Percentiles rank a stretch among this genome's conserved stretches.
Evolutionary conservation across 2,329 filamentous ascomycete genomes (phyloP).

Genomic region (Paecilomyces niveus): DNA sequence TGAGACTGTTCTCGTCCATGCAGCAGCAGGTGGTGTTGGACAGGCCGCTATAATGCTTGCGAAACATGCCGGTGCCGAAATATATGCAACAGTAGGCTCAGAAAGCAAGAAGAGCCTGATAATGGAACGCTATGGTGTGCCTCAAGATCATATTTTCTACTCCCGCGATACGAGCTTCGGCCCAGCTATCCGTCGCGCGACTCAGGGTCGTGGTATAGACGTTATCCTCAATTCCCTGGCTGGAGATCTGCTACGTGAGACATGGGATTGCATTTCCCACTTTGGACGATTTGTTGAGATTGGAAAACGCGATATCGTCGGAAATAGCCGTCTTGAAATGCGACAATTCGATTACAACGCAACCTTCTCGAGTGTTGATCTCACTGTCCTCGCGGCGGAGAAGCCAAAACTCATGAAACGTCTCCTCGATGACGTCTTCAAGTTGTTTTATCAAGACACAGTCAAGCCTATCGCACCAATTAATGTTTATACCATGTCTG

Average conservation of each 20-base stretch:
- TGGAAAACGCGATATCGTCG: conserved; percentile 34
- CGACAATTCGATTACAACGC: background rate
- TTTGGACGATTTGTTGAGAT: conserved; percentile 42
- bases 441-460: background rate
- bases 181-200: background rate
- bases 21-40: conserved; percentile 6
- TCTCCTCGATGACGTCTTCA: background rate
- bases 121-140: conserved; percentile 4
- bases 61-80: background rate
- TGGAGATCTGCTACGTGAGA: conserved; percentile 6
- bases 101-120: conserved; percentile 4
- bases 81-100: background rate
- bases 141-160: conserved; percentile 5
- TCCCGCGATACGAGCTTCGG: conserved; percentile 1
- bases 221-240: conserved; percentile 8
- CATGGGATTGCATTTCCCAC: conserved; percentile 6
- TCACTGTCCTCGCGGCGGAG: background rate
- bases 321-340: background rate
- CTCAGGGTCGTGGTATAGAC: conserved; percentile 1
- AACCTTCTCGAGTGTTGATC: background rate
- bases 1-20: conserved; percentile 8
- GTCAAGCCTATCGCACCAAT: background rate
- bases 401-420: background rate
- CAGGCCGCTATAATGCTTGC: conserved; percentile 4
- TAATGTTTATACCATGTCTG: background rate